phyloP scores from a whole-genome alignment of 148 eudicot species.

The Vaccinium macrocarpon region DNA sequence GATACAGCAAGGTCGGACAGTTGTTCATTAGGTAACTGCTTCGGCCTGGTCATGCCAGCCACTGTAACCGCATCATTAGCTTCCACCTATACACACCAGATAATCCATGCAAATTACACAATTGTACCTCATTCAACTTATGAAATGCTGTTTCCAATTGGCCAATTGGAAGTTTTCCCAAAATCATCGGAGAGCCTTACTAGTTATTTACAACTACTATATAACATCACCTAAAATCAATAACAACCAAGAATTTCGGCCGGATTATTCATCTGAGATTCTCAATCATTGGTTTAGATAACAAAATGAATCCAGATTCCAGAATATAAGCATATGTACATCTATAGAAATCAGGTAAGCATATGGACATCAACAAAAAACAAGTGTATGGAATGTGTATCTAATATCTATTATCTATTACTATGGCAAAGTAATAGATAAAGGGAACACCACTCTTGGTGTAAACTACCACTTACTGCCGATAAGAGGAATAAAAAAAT shows the following conservation, averaged over 20 bases:
- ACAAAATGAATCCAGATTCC: neutral
- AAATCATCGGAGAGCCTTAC: too few relatives aligned
- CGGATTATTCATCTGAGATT: neutral
- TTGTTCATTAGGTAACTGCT: slow-evolving; percentile 78
- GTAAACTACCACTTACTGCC: too few relatives aligned
- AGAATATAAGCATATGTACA: too few relatives aligned
- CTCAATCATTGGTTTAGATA: neutral
- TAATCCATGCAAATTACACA: slow-evolving; percentile 6
- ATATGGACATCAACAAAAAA: neutral
- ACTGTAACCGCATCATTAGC: slow-evolving; percentile 92
- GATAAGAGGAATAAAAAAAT: too few relatives aligned
- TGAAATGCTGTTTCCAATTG: neutral
- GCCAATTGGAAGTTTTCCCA: neutral
- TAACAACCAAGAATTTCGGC: too few relatives aligned
- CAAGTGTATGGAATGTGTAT: too few relatives aligned
- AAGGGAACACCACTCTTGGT: too few relatives aligned
- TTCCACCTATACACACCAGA: slow-evolving; percentile 60
- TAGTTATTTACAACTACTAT: too few relatives aligned
- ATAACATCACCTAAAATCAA: too few relatives aligned
- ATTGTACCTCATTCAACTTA: neutral
- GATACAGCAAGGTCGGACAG: slow-evolving; percentile 88
- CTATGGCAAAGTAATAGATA: too few relatives aligned
- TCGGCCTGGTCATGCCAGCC: slow-evolving; percentile 89
- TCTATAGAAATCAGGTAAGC: neutral
- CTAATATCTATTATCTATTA: too few relatives aligned